These are phyloP conservation scores for Fomitopsis schrenkii DNA, from an alignment of 1,284 basidiomycete genomes.

Conservation along the genomic window DNA sequence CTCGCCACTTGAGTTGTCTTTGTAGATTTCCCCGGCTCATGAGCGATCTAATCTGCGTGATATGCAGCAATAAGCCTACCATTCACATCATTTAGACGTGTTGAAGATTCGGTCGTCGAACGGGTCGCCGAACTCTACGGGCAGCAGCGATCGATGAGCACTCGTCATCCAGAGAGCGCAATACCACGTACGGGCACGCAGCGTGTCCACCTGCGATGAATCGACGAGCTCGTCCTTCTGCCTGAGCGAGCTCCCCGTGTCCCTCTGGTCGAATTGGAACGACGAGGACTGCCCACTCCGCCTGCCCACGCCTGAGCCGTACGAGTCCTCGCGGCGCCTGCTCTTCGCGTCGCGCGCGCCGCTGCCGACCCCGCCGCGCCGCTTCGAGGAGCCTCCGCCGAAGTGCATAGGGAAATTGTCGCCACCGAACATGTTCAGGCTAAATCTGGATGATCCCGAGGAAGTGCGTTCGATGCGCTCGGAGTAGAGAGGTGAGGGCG, in stretches of 20 bases:
- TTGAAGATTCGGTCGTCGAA: constrained; percentile 32
- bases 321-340: constrained; percentile 35
- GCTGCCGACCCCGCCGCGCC: constrained; percentile 22
- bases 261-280: constrained; percentile 22
- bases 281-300: constrained; percentile 12
- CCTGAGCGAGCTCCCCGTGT: constrained; percentile 16
- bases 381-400: constrained; percentile 10
- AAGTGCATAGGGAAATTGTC: not conserved
- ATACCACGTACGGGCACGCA: constrained; percentile 33
- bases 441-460: not conserved
- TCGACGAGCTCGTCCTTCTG: constrained; percentile 41
- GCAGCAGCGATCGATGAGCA: not conserved
- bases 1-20: too few relatives aligned
- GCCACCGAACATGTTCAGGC: not conserved
- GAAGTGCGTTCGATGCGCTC: not conserved
- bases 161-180: not conserved
- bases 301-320: constrained; percentile 12
- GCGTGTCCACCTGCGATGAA: constrained; percentile 30
- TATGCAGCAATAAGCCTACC: not conserved
- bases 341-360: constrained; percentile 35
- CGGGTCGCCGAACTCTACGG: constrained; percentile 43
- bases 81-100: not conserved
- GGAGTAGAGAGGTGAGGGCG: too few relatives aligned
- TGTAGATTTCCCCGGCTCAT: too few relatives aligned
- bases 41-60: too few relatives aligned